Conservation (phyloP, 345 rosid species). For the Euphorbia peplus region DNA sequence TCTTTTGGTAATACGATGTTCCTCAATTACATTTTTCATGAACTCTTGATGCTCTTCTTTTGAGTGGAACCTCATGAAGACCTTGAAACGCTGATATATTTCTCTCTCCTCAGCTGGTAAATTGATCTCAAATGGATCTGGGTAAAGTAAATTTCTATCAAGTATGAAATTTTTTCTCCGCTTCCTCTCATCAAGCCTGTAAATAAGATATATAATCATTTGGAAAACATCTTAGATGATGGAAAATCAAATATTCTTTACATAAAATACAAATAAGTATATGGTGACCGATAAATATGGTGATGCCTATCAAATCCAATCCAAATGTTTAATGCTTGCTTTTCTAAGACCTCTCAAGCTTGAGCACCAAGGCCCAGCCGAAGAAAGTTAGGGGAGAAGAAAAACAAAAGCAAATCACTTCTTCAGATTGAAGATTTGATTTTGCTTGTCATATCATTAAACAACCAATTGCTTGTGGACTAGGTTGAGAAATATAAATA, state of each 20-base stretch:
- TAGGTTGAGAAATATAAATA: not conserved
- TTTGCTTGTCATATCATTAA: not conserved
- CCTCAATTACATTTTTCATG: constrained; percentile 61
- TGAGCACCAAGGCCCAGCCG: not conserved
- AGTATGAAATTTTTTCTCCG: constrained; percentile 85
- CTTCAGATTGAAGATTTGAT: not conserved
- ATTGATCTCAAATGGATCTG: constrained; percentile 64
- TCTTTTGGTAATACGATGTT: constrained; percentile 63
- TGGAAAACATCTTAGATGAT: not conserved
- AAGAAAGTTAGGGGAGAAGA: too few species aligned
- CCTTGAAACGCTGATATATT: constrained; percentile 63
- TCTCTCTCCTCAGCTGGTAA: constrained; percentile 70
- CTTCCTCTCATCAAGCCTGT: constrained; percentile 96
- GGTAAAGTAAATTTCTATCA: constrained; percentile 76
- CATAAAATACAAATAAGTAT: not conserved
- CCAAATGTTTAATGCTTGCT: not conserved
- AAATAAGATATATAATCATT: constrained; percentile 20
- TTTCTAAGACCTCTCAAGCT: not conserved
- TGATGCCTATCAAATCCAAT: too few species aligned
- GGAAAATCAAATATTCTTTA: not conserved
- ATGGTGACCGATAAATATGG: too few species aligned
- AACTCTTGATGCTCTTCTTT: constrained; percentile 84
- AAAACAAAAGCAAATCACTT: not conserved
- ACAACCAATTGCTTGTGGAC: not conserved
- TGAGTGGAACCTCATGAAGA: constrained; percentile 76